Base-by-base conservation (phyloP, 164 flowering plant genomes). In the Echeveria elegans region DNA sequence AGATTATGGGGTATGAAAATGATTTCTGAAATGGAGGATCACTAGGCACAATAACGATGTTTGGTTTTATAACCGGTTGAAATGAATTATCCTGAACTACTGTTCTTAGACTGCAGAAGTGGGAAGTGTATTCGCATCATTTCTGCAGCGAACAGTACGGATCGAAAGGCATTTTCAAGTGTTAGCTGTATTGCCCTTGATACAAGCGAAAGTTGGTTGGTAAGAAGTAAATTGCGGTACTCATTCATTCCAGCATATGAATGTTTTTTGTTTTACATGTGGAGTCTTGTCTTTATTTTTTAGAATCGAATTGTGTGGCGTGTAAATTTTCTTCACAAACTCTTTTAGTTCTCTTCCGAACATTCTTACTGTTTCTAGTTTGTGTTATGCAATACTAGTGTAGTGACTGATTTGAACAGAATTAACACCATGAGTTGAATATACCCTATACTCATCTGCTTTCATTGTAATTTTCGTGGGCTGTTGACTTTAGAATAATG, bases 151-250 rank as follows among this genome's bases (percentile, higher is more conserved):
- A 83, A 77, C 62, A 79, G 75, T 63, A 71, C 53, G 66, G 78
- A 75, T 73, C 53, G 30, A 10, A 82, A 82, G 77, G 85, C 77
- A 40, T 76, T 65, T 64, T 74, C 88, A 12, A 81, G 80, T 78
- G 79, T 95, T 62, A 80, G 94, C 71, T 86, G 94, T 77, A 67
- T 95, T 77, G 87, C 88, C 63, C 85, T 92, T 72, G 99, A 95
- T 82, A 78, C 82, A 64, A 92, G 88, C 76, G 97, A 90, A 79
- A 89, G 85, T 79, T 95, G 99, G 99, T 72, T 95, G 99, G 99
- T 95, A 84, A 83, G 88, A 41, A 30, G 68, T 36, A 4, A 12
- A 26, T 34, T 26, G 45, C 34, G 9, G 47, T 62, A 7, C 31
- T 37, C 60, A 60, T 29, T 1, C 41, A 12, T 67, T 65, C 32